Evolutionary conservation across 495 filamentous ascomycete species (phyloP).

Genomic region (Aspergillus cavernicola): DNA sequence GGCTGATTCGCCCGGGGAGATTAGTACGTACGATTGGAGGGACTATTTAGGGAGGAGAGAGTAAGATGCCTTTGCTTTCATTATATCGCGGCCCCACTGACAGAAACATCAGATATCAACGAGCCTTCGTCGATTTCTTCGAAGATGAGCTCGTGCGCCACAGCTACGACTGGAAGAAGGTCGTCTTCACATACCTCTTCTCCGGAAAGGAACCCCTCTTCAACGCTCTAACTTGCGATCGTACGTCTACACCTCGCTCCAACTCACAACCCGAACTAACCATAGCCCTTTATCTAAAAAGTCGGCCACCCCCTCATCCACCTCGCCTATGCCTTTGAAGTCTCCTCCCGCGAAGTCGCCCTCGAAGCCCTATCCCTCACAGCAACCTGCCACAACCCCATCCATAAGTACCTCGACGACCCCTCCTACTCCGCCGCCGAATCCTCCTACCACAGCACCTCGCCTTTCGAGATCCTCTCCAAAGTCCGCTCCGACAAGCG

Average conservation of each 20-base stretch:
- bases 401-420: slow-evolving; percentile 78
- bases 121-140: slow-evolving; percentile 88
- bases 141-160: slow-evolving; percentile 77
- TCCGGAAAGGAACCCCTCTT: slow-evolving; percentile 72
- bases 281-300: slow-evolving; percentile 27
- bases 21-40: slow-evolving; percentile 79
- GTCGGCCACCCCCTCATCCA: slow-evolving; percentile 89
- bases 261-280: slow-evolving; percentile 7
- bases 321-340: slow-evolving; percentile 81
- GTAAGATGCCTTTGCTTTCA: slow-evolving; percentile 29
- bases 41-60: slow-evolving; percentile 70
- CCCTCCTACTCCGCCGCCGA: slow-evolving; percentile 56
- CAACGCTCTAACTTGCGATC: slow-evolving; percentile 68
- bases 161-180: slow-evolving; percentile 78
- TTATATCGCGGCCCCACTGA: slow-evolving; percentile 3
- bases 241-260: slow-evolving; percentile 47
- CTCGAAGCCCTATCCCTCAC: slow-evolving; percentile 77
- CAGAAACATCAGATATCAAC: slow-evolving; percentile 59
- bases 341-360: slow-evolving; percentile 71
- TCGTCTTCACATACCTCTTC: slow-evolving; percentile 73
- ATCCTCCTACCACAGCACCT: slow-evolving; percentile 47
- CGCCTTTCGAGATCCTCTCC: slow-evolving; percentile 63
- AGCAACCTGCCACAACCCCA: slow-evolving; percentile 65
- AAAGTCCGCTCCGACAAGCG: slow-evolving; percentile 48
- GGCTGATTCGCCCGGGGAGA: slow-evolving; percentile 77